phyloP scores from a whole-genome alignment of 1,139 yeast genomes.

The Magnusiomyces ingens region DNA sequence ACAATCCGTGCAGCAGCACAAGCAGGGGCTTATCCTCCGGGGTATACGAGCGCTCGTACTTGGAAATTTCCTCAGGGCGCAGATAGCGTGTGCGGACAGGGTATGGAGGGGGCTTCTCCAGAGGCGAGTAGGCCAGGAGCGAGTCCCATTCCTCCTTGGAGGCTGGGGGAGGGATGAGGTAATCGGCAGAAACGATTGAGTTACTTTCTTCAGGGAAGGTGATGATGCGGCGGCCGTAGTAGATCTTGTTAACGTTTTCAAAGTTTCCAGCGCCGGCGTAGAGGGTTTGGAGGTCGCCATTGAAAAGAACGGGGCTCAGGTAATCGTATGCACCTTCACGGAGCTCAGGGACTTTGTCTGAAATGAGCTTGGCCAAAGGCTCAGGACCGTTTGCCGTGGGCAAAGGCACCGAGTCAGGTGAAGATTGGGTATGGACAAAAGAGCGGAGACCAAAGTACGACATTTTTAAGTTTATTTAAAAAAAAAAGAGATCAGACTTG shows the following conservation, averaged over 20 bases:
- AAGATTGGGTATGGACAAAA: slow-evolving; percentile 10
- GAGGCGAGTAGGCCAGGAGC: slow-evolving; percentile 48
- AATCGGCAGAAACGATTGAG: slow-evolving; percentile 66
- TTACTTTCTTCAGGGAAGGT: slow-evolving; percentile 41
- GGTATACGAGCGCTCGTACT: slow-evolving; percentile 2
- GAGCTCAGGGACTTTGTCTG: slow-evolving; percentile 41
- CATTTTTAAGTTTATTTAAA: slow-evolving; percentile 1
- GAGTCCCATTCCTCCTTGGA: slow-evolving; percentile 44
- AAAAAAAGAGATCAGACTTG: too few species aligned
- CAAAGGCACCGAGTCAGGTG: slow-evolving; percentile 33
- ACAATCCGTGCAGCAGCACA: slow-evolving; percentile 73
- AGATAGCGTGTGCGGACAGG: slow-evolving; percentile 76
- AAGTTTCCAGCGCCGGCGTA: slow-evolving; percentile 54
- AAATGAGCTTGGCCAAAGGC: slow-evolving; percentile 37
- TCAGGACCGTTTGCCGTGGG: slow-evolving; percentile 27
- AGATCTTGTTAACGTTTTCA: slow-evolving; percentile 47
- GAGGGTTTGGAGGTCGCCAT: slow-evolving; percentile 72
- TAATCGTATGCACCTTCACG: slow-evolving; percentile 29
- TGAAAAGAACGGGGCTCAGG: slow-evolving; percentile 52
- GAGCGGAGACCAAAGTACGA: slow-evolving; percentile 14
- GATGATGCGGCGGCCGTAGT: slow-evolving; percentile 72
- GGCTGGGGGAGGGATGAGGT: slow-evolving; percentile 50
- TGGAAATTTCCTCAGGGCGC: slow-evolving; percentile 42
- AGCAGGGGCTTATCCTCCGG: slow-evolving; percentile 51
- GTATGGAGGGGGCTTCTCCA: slow-evolving; percentile 63